Evolutionary conservation across 768 basidiomycete genomes (phyloP), one percentile per base, ranked within the genome.

Genomic region (Tephrocybe sp.): DNA sequence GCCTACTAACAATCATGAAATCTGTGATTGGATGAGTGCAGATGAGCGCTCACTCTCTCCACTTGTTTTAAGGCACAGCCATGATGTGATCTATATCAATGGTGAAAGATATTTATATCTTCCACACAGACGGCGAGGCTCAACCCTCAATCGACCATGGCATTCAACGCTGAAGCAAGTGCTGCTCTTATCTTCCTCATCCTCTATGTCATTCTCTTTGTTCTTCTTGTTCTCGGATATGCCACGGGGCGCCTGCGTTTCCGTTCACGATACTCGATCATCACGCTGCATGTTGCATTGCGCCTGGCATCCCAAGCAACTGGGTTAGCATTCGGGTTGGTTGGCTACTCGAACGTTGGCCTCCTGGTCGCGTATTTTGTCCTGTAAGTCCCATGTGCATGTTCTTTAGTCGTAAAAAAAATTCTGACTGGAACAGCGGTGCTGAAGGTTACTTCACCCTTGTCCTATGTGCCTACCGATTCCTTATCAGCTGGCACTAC

Each of bases 401-500:
- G 32, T 12, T 9, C 17, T 33, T 33, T 26, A 6, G 25, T 6
- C 5, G 8, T n/a, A n/a, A n/a, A 39, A 39, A 20, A 21, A 8
- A 3, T 9, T 49, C 49, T 33, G 2, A 17, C 9, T 4, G 8
- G 43, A 38, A 40, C 32, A 59, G 60, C 26, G 62, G 63, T 9
- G 65, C 68, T 5, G 68, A 69, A 43, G 68, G 68, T 11, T 68
- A 68, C 45, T 68, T 69, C 48, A 66, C 68, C 0, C 54, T 68
- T 36, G 66, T 69, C 28, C 60, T 72, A 4, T 70, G 69, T 50
- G 54, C 69, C 5, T 69, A 65, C 50, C 65, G 69, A 15, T 70
- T 68, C 62, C 60, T 70, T 43, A 62, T 70, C 24, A 66, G 65
- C 12, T 72, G 70, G 70, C 70, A 72, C 24, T 61, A 68, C 40